phyloP scores from a whole-genome alignment of 2,329 filamentous ascomycete genomes.

The Fusarium ambrosium region DNA sequence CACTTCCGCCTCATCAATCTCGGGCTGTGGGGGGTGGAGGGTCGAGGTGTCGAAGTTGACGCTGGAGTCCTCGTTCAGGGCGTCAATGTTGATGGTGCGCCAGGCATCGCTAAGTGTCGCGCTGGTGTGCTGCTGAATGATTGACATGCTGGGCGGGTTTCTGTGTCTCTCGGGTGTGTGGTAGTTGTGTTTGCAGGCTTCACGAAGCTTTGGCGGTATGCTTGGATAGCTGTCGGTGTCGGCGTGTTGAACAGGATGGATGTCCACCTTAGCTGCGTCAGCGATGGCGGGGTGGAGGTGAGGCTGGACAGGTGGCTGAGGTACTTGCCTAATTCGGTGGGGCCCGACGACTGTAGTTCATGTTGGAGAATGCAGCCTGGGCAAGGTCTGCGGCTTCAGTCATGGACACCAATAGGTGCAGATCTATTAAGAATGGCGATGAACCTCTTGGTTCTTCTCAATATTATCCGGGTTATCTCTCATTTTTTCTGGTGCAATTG shows the following conservation, averaged over 20 bases:
- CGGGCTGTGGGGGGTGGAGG: slow-evolving; percentile 81
- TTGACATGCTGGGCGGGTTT: slow-evolving; percentile 65
- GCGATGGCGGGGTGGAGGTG: slow-evolving; percentile 49
- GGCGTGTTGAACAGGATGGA: slow-evolving; percentile 24
- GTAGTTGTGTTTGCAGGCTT: slow-evolving; percentile 11
- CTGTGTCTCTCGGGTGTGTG: background rate
- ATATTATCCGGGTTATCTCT: background rate
- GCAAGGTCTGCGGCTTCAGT: background rate
- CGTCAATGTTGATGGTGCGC: slow-evolving; percentile 96
- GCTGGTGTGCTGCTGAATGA: slow-evolving; percentile 74
- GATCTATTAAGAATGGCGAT: background rate
- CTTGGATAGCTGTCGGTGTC: slow-evolving; percentile 29
- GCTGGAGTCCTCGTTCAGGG: slow-evolving; percentile 88
- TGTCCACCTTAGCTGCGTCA: slow-evolving; percentile 50
- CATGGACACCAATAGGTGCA: background rate
- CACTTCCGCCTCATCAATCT: slow-evolving; percentile 82
- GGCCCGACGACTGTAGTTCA: background rate
- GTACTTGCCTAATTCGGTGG: slow-evolving; percentile 29
- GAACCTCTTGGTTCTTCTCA: background rate
- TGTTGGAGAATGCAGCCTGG: background rate
- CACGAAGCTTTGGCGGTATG: slow-evolving; percentile 12
- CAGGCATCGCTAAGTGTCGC: slow-evolving; percentile 74
- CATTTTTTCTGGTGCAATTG: background rate
- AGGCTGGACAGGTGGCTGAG: slow-evolving; percentile 44
- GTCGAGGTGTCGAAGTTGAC: slow-evolving; percentile 92